A percentile compares a stretch with the other conserved stretches of the same genome.
Evolutionary conservation across 257 asterid species (phyloP).

Genomic region (Ballota nigra): DNA sequence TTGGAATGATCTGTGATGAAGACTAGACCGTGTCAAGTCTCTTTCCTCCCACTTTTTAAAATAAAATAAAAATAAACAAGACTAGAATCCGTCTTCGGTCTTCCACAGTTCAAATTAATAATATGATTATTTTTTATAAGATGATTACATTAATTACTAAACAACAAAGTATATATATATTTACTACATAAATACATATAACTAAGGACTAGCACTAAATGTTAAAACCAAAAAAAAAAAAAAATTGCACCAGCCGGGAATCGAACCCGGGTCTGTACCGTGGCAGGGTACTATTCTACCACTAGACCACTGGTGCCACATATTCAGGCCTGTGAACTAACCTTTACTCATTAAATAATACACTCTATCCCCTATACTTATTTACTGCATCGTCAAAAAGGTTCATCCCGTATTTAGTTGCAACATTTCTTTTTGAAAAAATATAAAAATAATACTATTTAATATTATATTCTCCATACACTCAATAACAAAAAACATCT

Average conservation of each 20-base stretch:
- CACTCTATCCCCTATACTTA: no score
- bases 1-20: neutral
- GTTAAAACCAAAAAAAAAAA: neutral
- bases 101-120: neutral
- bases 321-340: no score
- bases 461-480: no score
- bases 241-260: slow-evolving; percentile 90
- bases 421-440: no score
- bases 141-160: no score
- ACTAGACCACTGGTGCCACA: slow-evolving; percentile 78
- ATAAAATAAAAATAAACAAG: neutral
- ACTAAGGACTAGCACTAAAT: neutral
- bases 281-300: slow-evolving; percentile 98
- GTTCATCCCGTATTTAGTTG: no score
- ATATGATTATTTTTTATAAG: no score
- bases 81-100: neutral
- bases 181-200: neutral
- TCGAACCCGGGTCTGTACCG: slow-evolving; percentile 99
- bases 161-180: neutral
- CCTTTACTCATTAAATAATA: no score
- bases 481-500: no score
- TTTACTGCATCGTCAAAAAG: no score
- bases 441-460: no score
- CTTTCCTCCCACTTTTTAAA: neutral
- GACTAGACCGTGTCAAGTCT: slow-evolving; percentile 14